Percentiles rank a stretch among this genome's conserved stretches.
phyloP scores from a whole-genome alignment of 2,329 filamentous ascomycete species.

The Pseudocercospora macadamiae region DNA sequence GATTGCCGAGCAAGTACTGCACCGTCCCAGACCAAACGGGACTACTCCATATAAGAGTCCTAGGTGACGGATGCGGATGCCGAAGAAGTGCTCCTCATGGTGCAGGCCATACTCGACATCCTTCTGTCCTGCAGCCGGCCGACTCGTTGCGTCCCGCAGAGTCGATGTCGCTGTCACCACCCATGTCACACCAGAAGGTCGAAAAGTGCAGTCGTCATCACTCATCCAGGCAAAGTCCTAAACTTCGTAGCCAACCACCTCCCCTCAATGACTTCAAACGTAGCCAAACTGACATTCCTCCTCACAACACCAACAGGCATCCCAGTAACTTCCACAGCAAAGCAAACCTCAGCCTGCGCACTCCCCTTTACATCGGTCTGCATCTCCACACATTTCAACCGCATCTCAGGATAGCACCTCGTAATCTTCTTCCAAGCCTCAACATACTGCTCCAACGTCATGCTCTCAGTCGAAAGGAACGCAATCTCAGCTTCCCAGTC shows the following conservation, averaged over 20 bases:
- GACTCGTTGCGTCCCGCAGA: too few species aligned
- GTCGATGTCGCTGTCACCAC: too few species aligned
- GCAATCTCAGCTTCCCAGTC: constrained; percentile 15
- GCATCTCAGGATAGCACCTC: constrained; percentile 10
- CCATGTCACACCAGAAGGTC: not conserved
- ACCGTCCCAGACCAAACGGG: too few species aligned
- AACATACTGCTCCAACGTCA: constrained; percentile 11
- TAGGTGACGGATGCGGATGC: too few species aligned
- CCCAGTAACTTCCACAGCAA: constrained; percentile 12
- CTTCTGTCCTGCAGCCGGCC: too few species aligned
- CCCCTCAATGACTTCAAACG: constrained; percentile 13
- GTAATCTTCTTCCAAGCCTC: constrained; percentile 15
- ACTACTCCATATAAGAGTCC: too few species aligned
- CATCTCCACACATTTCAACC: constrained; percentile 9
- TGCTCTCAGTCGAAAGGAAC: not conserved
- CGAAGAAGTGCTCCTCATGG: too few species aligned
- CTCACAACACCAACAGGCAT: constrained; percentile 12
- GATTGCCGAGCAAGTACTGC: too few species aligned
- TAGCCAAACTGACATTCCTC: constrained; percentile 10
- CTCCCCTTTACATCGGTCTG: not conserved
- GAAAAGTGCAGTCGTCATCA: not conserved
- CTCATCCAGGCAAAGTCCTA: constrained; percentile 9
- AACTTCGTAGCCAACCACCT: constrained; percentile 20
- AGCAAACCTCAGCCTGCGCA: not conserved
- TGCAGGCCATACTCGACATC: too few species aligned